Evolutionary conservation across 2,329 filamentous ascomycete species (phyloP).

Genomic region (Verticillium alfalfae): DNA sequence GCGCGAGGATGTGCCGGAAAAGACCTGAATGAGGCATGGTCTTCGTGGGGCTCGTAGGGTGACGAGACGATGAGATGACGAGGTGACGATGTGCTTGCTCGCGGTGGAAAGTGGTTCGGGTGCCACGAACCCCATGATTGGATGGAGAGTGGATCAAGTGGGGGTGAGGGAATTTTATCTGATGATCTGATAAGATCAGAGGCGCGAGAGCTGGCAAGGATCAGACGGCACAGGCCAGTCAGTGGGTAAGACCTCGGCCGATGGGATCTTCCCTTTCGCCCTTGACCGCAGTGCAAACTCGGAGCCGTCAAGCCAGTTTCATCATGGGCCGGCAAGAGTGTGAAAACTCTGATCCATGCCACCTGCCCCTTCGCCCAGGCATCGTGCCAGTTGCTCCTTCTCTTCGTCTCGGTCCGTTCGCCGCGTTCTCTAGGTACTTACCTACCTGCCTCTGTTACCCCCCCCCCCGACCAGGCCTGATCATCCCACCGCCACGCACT

Average conservation of each 20-base stretch:
- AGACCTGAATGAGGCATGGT: background rate
- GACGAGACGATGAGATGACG: background rate
- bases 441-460: too few relatives aligned
- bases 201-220: background rate
- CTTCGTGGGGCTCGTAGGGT: background rate
- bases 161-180: slow-evolving; percentile 39
- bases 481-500: too few relatives aligned
- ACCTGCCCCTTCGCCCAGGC: background rate
- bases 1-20: background rate
- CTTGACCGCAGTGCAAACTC: background rate
- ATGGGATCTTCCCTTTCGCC: background rate
- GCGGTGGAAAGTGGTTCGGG: background rate
- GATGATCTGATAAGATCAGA: slow-evolving; percentile 48
- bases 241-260: background rate
- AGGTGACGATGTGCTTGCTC: background rate
- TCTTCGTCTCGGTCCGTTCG: background rate
- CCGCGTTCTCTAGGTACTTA: too few relatives aligned
- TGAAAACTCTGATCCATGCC: background rate
- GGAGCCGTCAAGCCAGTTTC: background rate
- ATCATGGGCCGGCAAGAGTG: background rate
- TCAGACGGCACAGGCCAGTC: background rate
- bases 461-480: too few relatives aligned
- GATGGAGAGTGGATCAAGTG: background rate
- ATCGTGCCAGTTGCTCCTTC: background rate
- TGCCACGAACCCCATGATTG: background rate